Conservation (phyloP, 495 filamentous ascomycete species). For the Evernia prunastri region DNA sequence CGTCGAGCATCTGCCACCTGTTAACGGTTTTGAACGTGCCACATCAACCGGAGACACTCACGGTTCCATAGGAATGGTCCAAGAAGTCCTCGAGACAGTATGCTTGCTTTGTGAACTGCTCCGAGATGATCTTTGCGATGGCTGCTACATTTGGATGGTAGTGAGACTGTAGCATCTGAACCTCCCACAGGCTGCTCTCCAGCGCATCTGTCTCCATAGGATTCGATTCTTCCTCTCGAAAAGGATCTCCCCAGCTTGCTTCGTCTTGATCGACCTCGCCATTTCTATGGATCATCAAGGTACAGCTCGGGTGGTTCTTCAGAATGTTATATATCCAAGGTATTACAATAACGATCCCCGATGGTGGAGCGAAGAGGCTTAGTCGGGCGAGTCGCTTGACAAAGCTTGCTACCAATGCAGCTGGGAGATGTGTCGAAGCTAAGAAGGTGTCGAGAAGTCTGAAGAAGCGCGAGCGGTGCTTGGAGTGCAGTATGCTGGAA, state of each 20-base stretch:
- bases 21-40: neutral
- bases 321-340: conserved; percentile 95
- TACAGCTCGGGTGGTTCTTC: conserved; percentile 80
- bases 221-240: conserved; percentile 64
- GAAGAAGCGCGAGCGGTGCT: conserved; percentile 89
- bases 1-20: conserved; percentile 59
- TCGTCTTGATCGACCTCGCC: conserved; percentile 41
- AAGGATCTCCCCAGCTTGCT: conserved; percentile 73
- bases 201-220: conserved; percentile 81
- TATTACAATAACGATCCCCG: conserved; percentile 78
- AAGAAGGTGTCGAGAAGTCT: conserved; percentile 88
- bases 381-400: conserved; percentile 85
- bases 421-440: conserved; percentile 86
- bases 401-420: conserved; percentile 85
- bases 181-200: conserved; percentile 92
- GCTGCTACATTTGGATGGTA: conserved; percentile 97
- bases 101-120: conserved; percentile 93
- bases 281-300: conserved; percentile 90
- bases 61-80: conserved; percentile 85
- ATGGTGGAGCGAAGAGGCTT: conserved; percentile 74
- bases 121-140: conserved; percentile 84
- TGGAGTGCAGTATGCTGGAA: conserved; percentile 78
- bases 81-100: conserved; percentile 95
- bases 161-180: conserved; percentile 81
- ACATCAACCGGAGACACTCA: conserved; percentile 41